Base-by-base conservation (phyloP, 2,329 filamentous ascomycete species). In the Ceratocystis cubensis region DNA sequence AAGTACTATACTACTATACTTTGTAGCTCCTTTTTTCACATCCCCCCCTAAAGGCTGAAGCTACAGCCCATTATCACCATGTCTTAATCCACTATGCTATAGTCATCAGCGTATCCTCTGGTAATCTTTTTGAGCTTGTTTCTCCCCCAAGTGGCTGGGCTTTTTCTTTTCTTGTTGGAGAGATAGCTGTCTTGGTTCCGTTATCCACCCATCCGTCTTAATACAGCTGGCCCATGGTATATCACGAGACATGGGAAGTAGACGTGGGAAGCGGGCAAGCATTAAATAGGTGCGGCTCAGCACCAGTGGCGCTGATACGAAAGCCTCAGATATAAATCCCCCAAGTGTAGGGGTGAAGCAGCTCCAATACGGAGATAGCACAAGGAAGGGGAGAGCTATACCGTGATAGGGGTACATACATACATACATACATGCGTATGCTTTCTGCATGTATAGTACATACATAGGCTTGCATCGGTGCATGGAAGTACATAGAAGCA, bases 11-110 rank as follows among this genome's bases (percentile, higher is more conserved):
- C 10, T 17, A 28, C 44, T 46, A 10, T 63, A 17, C 45, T 17
- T 10, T 22, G 41, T 46, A 2, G 20, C 20, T 45, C 44, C 61
- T 62, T 45, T 45, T 46, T 63, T 63, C 61, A 63, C 37, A 30
- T 63, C 37, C 61, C 56, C 56, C 37, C 59, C 28, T 44, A 61
- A 17, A 37, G 20, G 20, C 37, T 44, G 25, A 22, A 63, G 45
- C 61, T 63, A 63, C n/a, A 41, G 44, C 61, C 37, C 44, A 28
- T 41, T 28, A 53, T 53, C 56, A 25, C 28, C 56, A 30, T 59
- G 56, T 59, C 56, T 59, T 59, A 59, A 10, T 10, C 4, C 7
- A 20, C 56, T 59, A 59, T 59, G 56, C 56, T 59, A 59, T 59
- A 37, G 30, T 15, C 56, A 22, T 53, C 56, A 30, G 33, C 25